phyloP scores from a whole-genome alignment of 2,329 filamentous ascomycete genomes.

The Simplicillium aogashimaense region DNA sequence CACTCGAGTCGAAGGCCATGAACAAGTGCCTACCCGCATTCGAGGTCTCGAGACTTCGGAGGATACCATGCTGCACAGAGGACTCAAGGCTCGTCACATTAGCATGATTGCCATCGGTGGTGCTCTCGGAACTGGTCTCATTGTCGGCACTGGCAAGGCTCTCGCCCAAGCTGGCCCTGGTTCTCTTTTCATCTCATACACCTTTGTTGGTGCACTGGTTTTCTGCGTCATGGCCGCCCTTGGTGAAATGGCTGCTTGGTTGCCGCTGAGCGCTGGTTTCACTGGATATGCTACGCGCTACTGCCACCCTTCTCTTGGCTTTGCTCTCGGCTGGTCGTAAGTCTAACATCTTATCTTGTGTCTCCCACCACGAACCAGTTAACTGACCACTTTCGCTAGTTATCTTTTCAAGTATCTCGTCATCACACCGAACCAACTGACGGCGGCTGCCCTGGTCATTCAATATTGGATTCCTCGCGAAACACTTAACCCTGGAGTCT shows the following conservation, averaged over 20 bases:
- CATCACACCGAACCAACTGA: conserved; percentile 75
- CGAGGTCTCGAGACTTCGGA: conserved; percentile 38
- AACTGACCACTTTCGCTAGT: conserved; percentile 18
- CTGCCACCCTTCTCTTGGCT: conserved; percentile 71
- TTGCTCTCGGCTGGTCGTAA: conserved; percentile 64
- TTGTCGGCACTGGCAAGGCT: conserved; percentile 55
- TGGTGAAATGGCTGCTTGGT: conserved; percentile 77
- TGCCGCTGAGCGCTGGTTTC: conserved; percentile 70
- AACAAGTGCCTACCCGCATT: conserved; percentile 13
- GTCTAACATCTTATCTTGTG: conserved; percentile 13
- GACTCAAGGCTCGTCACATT: conserved; percentile 44
- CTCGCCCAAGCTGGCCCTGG: conserved; percentile 47
- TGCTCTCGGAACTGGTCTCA: conserved; percentile 64
- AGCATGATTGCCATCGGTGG: conserved; percentile 62
- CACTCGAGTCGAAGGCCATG: too few species aligned
- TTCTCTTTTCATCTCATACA: conserved; percentile 63
- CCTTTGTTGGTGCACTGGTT: conserved; percentile 60
- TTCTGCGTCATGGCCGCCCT: conserved; percentile 75
- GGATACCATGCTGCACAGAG: conserved; percentile 39
- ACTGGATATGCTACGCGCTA: conserved; percentile 73
- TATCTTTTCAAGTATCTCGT: conserved; percentile 77
- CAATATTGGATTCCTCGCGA: conserved; percentile 63
- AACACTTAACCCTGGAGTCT: conserved; percentile 66
- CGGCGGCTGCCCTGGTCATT: conserved; percentile 69
- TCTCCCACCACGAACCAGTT: not conserved